Evolutionary conservation across 2,329 filamentous ascomycete genomes (phyloP), one percentile per base, ranked within the genome.

Genomic region (Trichothecium sympodiale): DNA sequence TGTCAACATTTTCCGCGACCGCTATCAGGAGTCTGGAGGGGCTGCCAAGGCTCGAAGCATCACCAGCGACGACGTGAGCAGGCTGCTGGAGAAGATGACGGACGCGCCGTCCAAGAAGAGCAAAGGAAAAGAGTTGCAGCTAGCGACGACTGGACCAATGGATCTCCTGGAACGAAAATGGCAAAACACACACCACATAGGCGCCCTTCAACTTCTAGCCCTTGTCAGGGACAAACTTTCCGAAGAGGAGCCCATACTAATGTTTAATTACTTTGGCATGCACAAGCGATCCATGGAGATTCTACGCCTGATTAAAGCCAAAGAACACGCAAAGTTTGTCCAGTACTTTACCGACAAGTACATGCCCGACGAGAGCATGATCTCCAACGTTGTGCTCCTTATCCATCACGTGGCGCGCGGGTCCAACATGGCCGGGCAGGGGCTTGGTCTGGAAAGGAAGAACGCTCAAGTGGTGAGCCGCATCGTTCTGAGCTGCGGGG

Each of bases 241-340:
- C 27, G 46, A 52, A 41, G 51, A 50, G 30, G 49, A 53, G 43
- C 50, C 51, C 14, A 3, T 47, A 2, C 35, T 53, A 4, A 8
- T 48, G 15, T 53, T 36, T 39, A 52, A 54, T 38, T 54, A 53
- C 37, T 51, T 53, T 27, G 49, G 46, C 34, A 52, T 54, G 49
- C 47, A 53, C 28, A 48, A 46, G 35, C 48, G 46, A 38, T 47
- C 40, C 17, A 6, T 54, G 3, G 46, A 54, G 31, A 25, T 54
- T 13, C 43, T 52, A 1, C 43, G 48, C 33, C 37, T 44, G 5
- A 52, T 54, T 36, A 20, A 31, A 31, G 42, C 31, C 3, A 53
- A 51, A 25, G 47, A 52, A 36, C 44, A 52, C 38, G 41, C 45
- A 3, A 50, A 47, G 29, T 51, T 50, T 40, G 42, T 47, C 8